phyloP scores from a whole-genome alignment of 2,329 filamentous ascomycete genomes.

The Apiospora saccharicola region DNA sequence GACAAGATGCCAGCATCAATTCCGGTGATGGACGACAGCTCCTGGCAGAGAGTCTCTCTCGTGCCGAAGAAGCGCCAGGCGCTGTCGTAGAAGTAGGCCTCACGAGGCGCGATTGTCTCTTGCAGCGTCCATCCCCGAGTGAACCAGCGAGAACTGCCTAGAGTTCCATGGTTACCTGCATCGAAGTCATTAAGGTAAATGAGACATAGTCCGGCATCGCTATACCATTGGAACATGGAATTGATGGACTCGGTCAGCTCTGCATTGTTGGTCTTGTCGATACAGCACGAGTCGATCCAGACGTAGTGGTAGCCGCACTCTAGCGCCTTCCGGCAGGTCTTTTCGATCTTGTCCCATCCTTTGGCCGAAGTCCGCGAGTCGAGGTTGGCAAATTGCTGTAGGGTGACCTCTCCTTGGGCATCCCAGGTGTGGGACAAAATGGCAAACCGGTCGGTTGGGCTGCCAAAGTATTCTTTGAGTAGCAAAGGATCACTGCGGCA shows the following conservation, averaged over 20 bases:
- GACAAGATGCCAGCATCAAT: slow-evolving; percentile 26
- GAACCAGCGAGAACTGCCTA: slow-evolving; percentile 26
- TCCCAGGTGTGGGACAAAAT: slow-evolving; percentile 48
- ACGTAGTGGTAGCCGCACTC: slow-evolving; percentile 33
- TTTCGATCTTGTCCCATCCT: slow-evolving; percentile 32
- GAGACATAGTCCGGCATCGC: slow-evolving; percentile 3
- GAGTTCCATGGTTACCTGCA: slow-evolving; percentile 29
- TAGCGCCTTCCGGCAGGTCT: slow-evolving; percentile 28
- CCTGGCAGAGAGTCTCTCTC: slow-evolving; percentile 22
- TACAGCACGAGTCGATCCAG: slow-evolving; percentile 24
- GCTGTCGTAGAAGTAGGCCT: slow-evolving; percentile 30
- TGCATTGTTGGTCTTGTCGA: slow-evolving; percentile 9
- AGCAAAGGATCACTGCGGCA: background rate
- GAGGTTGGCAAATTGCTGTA: slow-evolving; percentile 35
- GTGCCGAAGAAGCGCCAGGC: slow-evolving; percentile 28
- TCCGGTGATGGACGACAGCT: slow-evolving; percentile 28
- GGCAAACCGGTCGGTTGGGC: slow-evolving; percentile 36
- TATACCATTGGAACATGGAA: slow-evolving; percentile 23
- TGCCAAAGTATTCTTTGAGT: background rate
- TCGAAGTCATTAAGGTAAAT: slow-evolving; percentile 30
- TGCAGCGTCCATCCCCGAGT: slow-evolving; percentile 35
- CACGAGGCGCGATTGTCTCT: slow-evolving; percentile 33
- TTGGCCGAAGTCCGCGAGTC: slow-evolving; percentile 12
- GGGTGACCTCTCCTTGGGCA: slow-evolving; percentile 38
- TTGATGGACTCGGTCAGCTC: slow-evolving; percentile 16